Conservation (phyloP, 2,329 filamentous ascomycete species). For the Cercospora sp. region DNA sequence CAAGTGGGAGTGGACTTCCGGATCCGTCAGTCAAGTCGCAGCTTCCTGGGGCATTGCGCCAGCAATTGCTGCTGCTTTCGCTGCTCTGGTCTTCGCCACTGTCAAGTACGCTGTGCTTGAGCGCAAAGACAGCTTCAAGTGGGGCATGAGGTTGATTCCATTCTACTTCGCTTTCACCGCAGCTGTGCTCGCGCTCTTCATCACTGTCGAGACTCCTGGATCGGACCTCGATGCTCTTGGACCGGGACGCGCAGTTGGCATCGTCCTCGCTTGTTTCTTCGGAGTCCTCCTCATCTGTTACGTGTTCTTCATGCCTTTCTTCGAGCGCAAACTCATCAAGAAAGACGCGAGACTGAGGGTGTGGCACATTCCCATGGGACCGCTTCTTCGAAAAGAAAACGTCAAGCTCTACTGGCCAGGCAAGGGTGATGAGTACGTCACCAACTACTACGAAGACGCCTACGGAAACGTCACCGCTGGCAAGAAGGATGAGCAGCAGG, state of each 20-base stretch:
- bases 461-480: constrained; percentile 16
- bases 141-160: constrained; percentile 51
- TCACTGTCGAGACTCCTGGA: constrained; percentile 53
- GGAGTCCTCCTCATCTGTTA: constrained; percentile 51
- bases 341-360: constrained; percentile 61
- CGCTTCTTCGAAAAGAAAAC: constrained; percentile 26
- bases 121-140: constrained; percentile 50
- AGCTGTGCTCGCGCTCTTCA: constrained; percentile 55
- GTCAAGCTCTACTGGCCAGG: constrained; percentile 9
- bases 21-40: constrained; percentile 61
- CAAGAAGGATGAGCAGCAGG: constrained; percentile 55
- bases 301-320: constrained; percentile 61
- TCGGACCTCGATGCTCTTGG: constrained; percentile 47
- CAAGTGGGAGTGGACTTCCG: constrained; percentile 53
- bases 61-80: constrained; percentile 48
- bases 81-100: constrained; percentile 49
- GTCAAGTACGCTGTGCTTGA: constrained; percentile 53
- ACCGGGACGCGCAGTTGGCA: constrained; percentile 48
- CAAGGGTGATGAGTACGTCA: neutral
- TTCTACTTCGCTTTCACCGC: constrained; percentile 49
- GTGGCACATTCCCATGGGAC: constrained; percentile 56
- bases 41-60: constrained; percentile 51
- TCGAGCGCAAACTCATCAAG: constrained; percentile 59
- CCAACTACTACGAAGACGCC: constrained; percentile 23
- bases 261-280: constrained; percentile 56